phyloP scores from a whole-genome alignment of 139 green algal genomes.

The Chlorella sp. region DNA sequence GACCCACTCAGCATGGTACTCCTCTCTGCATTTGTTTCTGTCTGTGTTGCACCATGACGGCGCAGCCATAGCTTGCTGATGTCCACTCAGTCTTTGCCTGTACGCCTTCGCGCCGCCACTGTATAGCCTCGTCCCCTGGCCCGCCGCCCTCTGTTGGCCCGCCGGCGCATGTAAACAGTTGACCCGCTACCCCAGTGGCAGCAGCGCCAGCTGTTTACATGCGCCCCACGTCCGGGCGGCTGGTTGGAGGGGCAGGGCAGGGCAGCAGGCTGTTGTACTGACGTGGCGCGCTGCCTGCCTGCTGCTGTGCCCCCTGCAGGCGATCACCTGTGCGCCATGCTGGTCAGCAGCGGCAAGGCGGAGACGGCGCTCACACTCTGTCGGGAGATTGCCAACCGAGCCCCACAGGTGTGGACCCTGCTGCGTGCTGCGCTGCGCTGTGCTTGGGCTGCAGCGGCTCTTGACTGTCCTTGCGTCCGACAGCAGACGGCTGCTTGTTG shows the following conservation, averaged over 20 bases:
- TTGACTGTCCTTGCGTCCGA: no score
- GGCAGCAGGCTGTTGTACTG: background rate
- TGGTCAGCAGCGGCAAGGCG: slow-evolving; percentile 12
- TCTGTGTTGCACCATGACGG: no score
- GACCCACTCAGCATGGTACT: no score
- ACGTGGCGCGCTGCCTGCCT: no score
- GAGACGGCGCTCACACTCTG: slow-evolving; percentile 23
- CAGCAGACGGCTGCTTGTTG: background rate
- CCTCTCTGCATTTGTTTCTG: no score
- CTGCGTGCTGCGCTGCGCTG: background rate
- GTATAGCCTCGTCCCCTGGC: no score
- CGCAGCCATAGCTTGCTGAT: no score
- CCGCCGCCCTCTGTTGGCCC: background rate
- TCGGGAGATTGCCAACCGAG: background rate
- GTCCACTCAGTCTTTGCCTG: no score
- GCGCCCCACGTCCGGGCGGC: background rate
- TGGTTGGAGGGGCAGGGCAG: background rate
- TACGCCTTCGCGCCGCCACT: no score
- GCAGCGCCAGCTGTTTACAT: no score
- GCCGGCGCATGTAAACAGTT: no score
- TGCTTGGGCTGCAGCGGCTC: background rate
- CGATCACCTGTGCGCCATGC: slow-evolving; percentile 35
- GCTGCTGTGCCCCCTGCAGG: background rate
- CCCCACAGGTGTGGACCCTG: background rate
- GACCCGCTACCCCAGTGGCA: no score